A percentile compares a stretch with the other conserved stretches of the same genome.
These are phyloP conservation scores for Chaetoceros tenuissimus DNA, from an alignment of 108 stramenopile genomes.

Conservation along the genomic window DNA sequence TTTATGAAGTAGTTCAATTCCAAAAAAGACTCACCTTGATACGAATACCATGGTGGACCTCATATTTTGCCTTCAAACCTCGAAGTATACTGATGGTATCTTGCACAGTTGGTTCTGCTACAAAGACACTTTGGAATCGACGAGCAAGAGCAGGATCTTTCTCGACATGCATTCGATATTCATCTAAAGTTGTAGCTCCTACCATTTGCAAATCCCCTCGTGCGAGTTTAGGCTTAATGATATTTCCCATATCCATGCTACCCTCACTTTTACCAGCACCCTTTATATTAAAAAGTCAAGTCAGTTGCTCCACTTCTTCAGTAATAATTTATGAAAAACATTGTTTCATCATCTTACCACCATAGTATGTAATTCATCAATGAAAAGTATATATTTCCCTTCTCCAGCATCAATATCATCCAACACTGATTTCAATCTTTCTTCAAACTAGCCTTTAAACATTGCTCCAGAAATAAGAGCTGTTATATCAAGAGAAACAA, in stretches of 20 bases:
- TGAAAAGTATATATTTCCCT: conserved; percentile 86
- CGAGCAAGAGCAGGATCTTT: conserved; percentile 94
- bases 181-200: conserved; percentile 94
- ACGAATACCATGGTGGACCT: conserved; percentile 88
- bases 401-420: conserved; percentile 75
- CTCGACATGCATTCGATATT: conserved; percentile 86
- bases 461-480: conserved; percentile 86
- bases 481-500: conserved; percentile 83
- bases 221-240: conserved; percentile 91
- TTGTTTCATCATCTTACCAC: conserved; percentile 33
- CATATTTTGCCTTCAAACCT: conserved; percentile 86
- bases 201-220: conserved; percentile 92
- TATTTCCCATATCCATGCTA: conserved; percentile 85
- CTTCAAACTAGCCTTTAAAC: conserved; percentile 95
- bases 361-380: conserved; percentile 95
- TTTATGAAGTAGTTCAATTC: not conserved
- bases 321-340: conserved; percentile 10
- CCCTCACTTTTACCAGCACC: conserved; percentile 69
- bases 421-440: conserved; percentile 87
- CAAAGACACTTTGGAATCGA: conserved; percentile 91
- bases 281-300: conserved; percentile 16
- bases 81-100: conserved; percentile 93
- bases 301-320: not conserved
- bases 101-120: conserved; percentile 83
- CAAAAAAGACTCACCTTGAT: conserved; percentile 38